phyloP scores from a whole-genome alignment of 2,329 filamentous ascomycete genomes.

The Aspergillus ochraceus region DNA sequence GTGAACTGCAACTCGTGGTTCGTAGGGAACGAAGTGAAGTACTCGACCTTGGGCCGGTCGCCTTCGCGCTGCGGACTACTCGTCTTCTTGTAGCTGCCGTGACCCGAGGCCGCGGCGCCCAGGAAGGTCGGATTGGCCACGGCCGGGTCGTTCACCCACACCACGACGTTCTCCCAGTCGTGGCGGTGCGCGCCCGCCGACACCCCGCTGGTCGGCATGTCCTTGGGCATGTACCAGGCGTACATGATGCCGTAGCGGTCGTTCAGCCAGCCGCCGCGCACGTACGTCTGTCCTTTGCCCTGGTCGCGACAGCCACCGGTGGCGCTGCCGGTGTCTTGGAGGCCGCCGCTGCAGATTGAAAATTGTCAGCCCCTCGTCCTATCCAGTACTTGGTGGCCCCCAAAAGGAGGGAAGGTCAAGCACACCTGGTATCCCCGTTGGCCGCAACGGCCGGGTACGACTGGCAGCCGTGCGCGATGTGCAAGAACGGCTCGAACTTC shows the following conservation, averaged over 20 bases:
- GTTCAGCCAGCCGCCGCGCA: conserved; percentile 4
- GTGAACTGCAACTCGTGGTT: conserved; percentile 6
- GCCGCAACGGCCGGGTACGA: no score
- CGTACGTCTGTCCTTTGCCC: conserved; percentile 6
- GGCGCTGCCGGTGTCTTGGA: conserved; percentile 6
- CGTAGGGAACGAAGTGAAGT: conserved; percentile 6
- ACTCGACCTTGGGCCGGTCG: conserved; percentile 3
- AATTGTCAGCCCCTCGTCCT: no score
- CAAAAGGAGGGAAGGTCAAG: no score
- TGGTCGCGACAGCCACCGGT: conserved; percentile 6
- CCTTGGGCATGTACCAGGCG: conserved; percentile 9
- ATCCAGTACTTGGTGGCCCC: no score
- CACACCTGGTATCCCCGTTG: no score
- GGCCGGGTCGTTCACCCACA: conserved; percentile 5
- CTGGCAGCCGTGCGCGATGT: no score
- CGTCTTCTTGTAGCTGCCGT: conserved; percentile 7
- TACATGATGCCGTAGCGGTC: conserved; percentile 10
- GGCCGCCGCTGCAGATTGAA: background rate
- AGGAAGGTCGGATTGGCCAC: background rate
- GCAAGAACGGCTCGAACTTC: no score
- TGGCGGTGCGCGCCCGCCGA: conserved; percentile 6
- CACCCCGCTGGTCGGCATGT: conserved; percentile 4
- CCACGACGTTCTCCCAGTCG: conserved; percentile 10
- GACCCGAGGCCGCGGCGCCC: background rate
- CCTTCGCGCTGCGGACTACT: background rate